Base-by-base conservation (phyloP, 1,284 basidiomycete genomes). In the Cryptococcus floricola region DNA sequence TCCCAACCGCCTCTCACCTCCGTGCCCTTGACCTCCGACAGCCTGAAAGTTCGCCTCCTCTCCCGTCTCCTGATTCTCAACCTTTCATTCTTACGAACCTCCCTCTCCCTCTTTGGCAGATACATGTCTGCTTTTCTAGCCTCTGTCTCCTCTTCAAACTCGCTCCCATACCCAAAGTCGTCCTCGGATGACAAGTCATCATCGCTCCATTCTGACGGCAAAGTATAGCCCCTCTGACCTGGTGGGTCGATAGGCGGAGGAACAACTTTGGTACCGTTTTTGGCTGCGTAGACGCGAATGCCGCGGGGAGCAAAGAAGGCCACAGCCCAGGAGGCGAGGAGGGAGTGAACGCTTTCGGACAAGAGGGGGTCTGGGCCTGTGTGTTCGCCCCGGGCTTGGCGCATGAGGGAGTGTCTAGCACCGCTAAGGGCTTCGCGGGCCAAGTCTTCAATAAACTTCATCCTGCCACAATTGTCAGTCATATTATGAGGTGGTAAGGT, bases 271-370 rank as follows among this genome's bases (percentile, higher is more conserved):
- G 56, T 43, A 2, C 67, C 67, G 25, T 66, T 60, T 49, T 62
- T 55, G 1, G 67, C 68, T 10, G 68, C 68, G 57, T 70, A 69
- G 12, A 72, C 62, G 10, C 58, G 47, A 48, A 72, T 66, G 12
- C 70, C 70, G 12, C 70, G 56, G 10, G 70, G 70, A 25, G 59
- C 55, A 60, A 67, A 71, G 57, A 68, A 70, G 39, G 64, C 69
- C 7, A 69, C 68, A 9, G 64, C 63, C 70, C 71, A 70, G 19
- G 60, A 60, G 23, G 64, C 58, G 25, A 69, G 55, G 3, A 66
- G 47, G 9, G 66, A 62, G 50, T 72, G 63, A 19, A 72, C 67
- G 4, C 54, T 48, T 37, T 72, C 67, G 25, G 61, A 58, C 13
- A 74, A 42, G 31, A 63, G 47, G 13, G 70, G 69, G 27, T 56